These are phyloP conservation scores for Amauroascus verrucosus DNA, from an alignment of 2,329 filamentous ascomycete genomes.

Conservation along the genomic window DNA sequence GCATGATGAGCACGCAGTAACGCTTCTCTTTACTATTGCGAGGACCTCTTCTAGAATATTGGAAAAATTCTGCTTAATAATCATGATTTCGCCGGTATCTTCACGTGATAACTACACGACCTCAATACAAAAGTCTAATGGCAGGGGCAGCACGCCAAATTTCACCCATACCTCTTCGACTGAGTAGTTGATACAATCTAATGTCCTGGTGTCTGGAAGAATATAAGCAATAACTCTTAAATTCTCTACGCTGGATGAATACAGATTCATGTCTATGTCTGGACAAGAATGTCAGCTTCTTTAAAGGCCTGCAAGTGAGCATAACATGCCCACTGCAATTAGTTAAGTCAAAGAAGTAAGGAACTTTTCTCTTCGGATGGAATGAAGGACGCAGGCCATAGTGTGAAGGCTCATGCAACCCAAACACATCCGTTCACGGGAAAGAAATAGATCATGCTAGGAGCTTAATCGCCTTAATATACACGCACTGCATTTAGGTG, in stretches of 20 bases:
- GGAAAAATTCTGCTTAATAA: neutral
- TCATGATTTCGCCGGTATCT: no score
- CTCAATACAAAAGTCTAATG: no score
- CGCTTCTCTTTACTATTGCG: neutral
- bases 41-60: neutral
- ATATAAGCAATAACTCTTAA: neutral
- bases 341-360: neutral
- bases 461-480: no score
- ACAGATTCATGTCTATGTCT: no score
- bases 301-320: neutral
- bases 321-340: neutral
- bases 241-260: neutral
- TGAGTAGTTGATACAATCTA: no score
- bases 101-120: no score
- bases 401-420: slow-evolving; percentile 3
- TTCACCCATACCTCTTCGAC: no score
- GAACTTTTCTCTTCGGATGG: neutral
- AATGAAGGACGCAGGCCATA: slow-evolving; percentile 7
- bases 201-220: no score
- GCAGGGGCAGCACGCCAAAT: no score
- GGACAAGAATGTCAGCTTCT: neutral
- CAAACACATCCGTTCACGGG: neutral
- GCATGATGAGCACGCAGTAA: slow-evolving; percentile 25
- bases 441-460: neutral
- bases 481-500: neutral